Percentiles rank a stretch among this genome's conserved stretches.
Conservation (phyloP, 805 yeast genomes). For the Lachancea fermentati region DNA sequence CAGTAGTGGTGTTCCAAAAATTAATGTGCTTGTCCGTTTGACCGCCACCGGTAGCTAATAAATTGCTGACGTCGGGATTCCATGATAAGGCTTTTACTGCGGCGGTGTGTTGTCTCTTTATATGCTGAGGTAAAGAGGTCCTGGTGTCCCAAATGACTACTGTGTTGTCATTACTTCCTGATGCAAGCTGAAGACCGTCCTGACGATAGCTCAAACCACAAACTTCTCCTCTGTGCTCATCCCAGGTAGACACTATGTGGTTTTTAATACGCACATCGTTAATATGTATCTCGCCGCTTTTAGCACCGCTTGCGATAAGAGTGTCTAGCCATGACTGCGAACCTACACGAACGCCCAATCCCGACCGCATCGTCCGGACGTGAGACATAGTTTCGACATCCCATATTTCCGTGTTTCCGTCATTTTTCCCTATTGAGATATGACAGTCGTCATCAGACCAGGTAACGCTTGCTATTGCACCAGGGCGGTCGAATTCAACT, state of each 20-base stretch:
- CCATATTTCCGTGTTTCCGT: slow-evolving; percentile 89
- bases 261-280: slow-evolving; percentile 84
- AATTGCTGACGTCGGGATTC: slow-evolving; percentile 81
- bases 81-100: slow-evolving; percentile 94
- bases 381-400: slow-evolving; percentile 74
- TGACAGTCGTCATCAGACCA: slow-evolving; percentile 93
- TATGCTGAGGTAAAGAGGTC: slow-evolving; percentile 58
- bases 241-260: slow-evolving; percentile 59
- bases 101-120: slow-evolving; percentile 78
- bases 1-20: slow-evolving; percentile 93
- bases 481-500: slow-evolving; percentile 47
- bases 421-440: slow-evolving; percentile 74
- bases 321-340: slow-evolving; percentile 83
- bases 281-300: slow-evolving; percentile 76
- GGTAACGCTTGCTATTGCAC: slow-evolving; percentile 45
- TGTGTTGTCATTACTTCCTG: slow-evolving; percentile 92
- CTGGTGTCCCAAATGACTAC: slow-evolving; percentile 93
- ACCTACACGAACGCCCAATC: slow-evolving; percentile 72
- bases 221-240: slow-evolving; percentile 78
- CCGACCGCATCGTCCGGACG: slow-evolving; percentile 67
- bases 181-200: slow-evolving; percentile 81
- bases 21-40: slow-evolving; percentile 82
- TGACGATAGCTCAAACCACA: slow-evolving; percentile 84
- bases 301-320: slow-evolving; percentile 77
- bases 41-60: slow-evolving; percentile 97